Evolutionary conservation across 352 stramenopile genomes (phyloP), one percentile per base, ranked within the genome.

Genomic region (Pythium folliculosum): DNA sequence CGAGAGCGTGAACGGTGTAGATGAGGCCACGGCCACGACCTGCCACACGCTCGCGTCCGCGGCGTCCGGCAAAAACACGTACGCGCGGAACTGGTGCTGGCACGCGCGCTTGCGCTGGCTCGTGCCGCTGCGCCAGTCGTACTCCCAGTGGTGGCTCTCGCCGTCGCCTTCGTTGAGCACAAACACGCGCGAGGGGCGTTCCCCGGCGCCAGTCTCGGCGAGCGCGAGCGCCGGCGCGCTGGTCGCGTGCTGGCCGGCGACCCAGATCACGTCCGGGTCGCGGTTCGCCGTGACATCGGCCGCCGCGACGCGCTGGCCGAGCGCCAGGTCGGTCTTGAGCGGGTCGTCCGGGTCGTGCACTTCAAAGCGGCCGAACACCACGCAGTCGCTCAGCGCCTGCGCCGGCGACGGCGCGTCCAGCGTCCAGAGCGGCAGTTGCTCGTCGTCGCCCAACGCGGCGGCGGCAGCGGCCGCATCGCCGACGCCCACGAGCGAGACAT

Each of bases 121-220:
- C 22, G 75, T 81, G 38, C 78, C 78, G 63, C 77, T 87, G 23
- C 81, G 79, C 77, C 77, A 87, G 68, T 81, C 73, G 70, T 87
- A 87, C 60, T 83, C 69, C 78, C 78, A 87, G 47, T 80, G 76
- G 47, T 74, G 61, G 58, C 64, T 72, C 45, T 83, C 72, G 50
- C 78, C 76, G 47, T 80, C 72, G 25, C 60, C 56, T 32, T 70
- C 45, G 32, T 66, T 73, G 13, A 68, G 25, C 19, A 72, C 55
- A 61, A 72, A 72, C 1, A 75, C 30, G 13, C 53, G 69, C 17
- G 69, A 70, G 6, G 43, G 48, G 17, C 30, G 44, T 17, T 49
- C 21, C 40, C 32, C 40, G 1, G 12, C 51, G 13, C 23, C 8
- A 5, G 21, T 27, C 30, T 52, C 13, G 10, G 38, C 27, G 38